phyloP scores from a whole-genome alignment of 176 grass and related monocot genomes.

The Eremochloa ophiuroides region DNA sequence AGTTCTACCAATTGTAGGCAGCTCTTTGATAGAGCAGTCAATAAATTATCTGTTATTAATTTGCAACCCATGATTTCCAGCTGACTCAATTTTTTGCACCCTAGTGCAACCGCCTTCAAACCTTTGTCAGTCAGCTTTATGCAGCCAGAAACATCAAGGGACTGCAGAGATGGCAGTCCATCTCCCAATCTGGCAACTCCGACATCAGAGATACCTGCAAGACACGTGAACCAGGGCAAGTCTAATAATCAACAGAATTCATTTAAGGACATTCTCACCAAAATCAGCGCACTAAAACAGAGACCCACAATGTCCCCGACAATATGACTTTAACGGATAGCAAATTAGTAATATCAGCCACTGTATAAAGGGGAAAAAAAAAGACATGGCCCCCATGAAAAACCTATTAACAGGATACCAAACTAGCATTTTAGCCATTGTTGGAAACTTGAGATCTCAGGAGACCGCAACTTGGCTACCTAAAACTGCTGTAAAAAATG shows the following conservation, averaged over 20 bases:
- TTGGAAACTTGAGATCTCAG: not conserved
- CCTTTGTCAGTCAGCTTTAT: constrained; percentile 81
- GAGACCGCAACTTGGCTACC: not conserved
- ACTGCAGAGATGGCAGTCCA: constrained; percentile 52
- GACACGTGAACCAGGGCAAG: constrained; percentile 2
- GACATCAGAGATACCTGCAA: constrained; percentile 59
- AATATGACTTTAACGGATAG: not conserved
- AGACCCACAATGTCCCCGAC: not conserved
- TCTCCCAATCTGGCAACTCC: constrained; percentile 59
- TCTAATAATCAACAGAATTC: not conserved
- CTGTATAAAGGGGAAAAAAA: not conserved
- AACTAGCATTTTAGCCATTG: not conserved
- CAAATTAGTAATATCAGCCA: constrained; percentile 7
- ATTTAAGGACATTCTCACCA: not conserved
- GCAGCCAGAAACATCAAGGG: constrained; percentile 77
- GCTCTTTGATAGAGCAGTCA: constrained; percentile 60
- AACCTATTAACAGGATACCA: not conserved
- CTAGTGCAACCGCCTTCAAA: constrained; percentile 42
- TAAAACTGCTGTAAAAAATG: not conserved
- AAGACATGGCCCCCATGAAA: not conserved
- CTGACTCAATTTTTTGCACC: constrained; percentile 59
- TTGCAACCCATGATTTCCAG: constrained; percentile 51
- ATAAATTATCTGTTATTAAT: constrained; percentile 68
- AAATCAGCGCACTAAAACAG: constrained; percentile 10
- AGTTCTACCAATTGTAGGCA: constrained; percentile 68